Conservation (phyloP, 1,284 basidiomycete genomes). For the Xerocomus alliaceus region DNA sequence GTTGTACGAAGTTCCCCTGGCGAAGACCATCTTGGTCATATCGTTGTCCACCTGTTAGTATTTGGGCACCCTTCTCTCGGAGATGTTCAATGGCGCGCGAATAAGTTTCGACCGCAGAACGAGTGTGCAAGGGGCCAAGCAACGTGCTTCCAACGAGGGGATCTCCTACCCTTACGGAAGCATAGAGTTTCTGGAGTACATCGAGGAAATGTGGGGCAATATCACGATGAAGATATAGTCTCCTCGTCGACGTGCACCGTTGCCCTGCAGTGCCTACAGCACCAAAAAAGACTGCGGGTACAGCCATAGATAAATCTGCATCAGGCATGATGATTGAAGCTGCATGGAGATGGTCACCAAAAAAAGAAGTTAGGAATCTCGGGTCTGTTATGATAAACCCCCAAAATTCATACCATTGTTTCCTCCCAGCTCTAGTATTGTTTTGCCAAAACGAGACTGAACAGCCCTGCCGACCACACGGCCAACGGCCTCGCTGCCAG, state of each 20-base stretch:
- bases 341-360: conserved; percentile 41
- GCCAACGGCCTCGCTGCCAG: conserved; percentile 89
- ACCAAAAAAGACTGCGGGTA: conserved; percentile 91
- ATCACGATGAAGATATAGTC: conserved; percentile 85
- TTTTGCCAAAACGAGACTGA: conserved; percentile 82
- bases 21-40: conserved; percentile 58
- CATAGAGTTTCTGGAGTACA: conserved; percentile 76
- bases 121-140: conserved; percentile 87
- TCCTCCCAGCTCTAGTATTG: conserved; percentile 91
- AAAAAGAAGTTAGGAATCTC: conserved; percentile 24
- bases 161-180: conserved; percentile 76
- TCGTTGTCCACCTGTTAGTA: conserved; percentile 72
- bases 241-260: conserved; percentile 91
- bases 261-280: conserved; percentile 95
- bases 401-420: conserved; percentile 75
- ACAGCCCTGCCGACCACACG: conserved; percentile 83
- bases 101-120: conserved; percentile 71
- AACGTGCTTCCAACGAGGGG: conserved; percentile 78
- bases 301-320: conserved; percentile 87
- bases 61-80: conserved; percentile 71
- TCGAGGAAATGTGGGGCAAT: conserved; percentile 81
- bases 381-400: conserved; percentile 16
- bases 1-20: conserved; percentile 87
- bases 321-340: conserved; percentile 92
- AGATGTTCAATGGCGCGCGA: conserved; percentile 69